Conservation (phyloP, 129 eudicot species). For the Silybum marianum region DNA sequence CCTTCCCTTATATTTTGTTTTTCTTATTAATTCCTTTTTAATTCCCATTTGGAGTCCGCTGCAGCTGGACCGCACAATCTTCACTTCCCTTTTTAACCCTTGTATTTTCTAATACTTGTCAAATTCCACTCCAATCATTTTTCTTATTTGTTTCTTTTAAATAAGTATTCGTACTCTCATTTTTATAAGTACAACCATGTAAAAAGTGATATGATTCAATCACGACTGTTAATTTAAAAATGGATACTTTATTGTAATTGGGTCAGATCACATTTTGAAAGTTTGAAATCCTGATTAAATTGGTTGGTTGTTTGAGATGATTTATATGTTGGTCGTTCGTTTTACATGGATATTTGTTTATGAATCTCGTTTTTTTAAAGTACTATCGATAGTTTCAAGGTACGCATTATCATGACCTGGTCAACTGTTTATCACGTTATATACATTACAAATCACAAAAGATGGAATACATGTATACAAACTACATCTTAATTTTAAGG, state of each 20-base stretch:
- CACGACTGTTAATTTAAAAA: too few relatives aligned
- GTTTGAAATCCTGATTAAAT: too few relatives aligned
- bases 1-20: not conserved
- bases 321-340: too few relatives aligned
- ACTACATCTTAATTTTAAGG: not conserved
- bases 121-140: not conserved
- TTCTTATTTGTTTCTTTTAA: too few relatives aligned
- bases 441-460: not conserved
- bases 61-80: conserved; percentile 42
- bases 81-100: not conserved
- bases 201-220: too few relatives aligned
- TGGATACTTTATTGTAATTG: not conserved
- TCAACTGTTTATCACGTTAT: not conserved
- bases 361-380: too few relatives aligned
- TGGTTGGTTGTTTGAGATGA: too few relatives aligned
- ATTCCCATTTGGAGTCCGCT: conserved; percentile 32
- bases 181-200: too few relatives aligned
- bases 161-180: not conserved
- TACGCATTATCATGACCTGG: not conserved
- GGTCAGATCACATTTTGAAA: not conserved
- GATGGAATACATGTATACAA: not conserved
- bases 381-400: too few relatives aligned
- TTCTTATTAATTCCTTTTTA: conserved; percentile 12
- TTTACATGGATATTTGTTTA: too few relatives aligned
- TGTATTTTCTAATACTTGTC: not conserved